phyloP scores from a whole-genome alignment of 2,329 filamentous ascomycete species.

The Celoporthe dispersa region DNA sequence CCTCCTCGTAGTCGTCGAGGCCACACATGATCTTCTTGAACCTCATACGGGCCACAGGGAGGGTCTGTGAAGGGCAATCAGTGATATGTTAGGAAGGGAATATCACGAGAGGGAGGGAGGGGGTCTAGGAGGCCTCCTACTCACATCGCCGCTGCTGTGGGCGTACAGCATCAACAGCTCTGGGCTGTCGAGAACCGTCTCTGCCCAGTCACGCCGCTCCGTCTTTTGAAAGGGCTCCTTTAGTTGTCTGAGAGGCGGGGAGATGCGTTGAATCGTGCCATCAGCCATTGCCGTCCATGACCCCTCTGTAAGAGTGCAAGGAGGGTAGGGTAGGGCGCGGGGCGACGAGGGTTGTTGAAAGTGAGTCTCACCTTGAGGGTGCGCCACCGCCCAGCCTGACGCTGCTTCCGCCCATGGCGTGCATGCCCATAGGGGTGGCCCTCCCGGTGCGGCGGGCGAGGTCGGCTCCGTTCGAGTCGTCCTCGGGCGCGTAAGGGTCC shows the following conservation, averaged over 20 bases:
- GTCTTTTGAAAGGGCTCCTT: constrained; percentile 47
- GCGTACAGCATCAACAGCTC: constrained; percentile 65
- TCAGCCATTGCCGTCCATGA: constrained; percentile 23
- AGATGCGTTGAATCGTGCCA: neutral
- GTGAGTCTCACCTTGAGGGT: constrained; percentile 5
- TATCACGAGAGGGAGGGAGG: neutral
- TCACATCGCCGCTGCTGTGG: constrained; percentile 57
- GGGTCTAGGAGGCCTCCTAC: constrained; percentile 34
- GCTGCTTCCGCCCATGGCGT: constrained; percentile 30
- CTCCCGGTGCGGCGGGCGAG: constrained; percentile 35
- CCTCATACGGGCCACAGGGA: constrained; percentile 58
- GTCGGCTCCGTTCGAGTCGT: constrained; percentile 39
- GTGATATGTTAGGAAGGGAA: neutral
- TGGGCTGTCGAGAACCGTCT: constrained; percentile 58
- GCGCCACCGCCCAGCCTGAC: constrained; percentile 13
- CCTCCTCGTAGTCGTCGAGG: constrained; percentile 41
- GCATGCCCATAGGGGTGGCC: constrained; percentile 19
- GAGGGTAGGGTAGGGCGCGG: no score
- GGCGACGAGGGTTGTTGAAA: neutral
- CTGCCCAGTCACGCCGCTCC: constrained; percentile 54
- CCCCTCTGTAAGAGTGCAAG: neutral
- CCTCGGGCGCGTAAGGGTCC: constrained; percentile 51
- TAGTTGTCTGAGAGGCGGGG: constrained; percentile 10
- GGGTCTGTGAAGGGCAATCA: constrained; percentile 48
- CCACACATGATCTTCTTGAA: constrained; percentile 62